Evolutionary conservation across 2,329 filamentous ascomycete species (phyloP).

Genomic region (Ophiocordyceps camponoti-leonardi): DNA sequence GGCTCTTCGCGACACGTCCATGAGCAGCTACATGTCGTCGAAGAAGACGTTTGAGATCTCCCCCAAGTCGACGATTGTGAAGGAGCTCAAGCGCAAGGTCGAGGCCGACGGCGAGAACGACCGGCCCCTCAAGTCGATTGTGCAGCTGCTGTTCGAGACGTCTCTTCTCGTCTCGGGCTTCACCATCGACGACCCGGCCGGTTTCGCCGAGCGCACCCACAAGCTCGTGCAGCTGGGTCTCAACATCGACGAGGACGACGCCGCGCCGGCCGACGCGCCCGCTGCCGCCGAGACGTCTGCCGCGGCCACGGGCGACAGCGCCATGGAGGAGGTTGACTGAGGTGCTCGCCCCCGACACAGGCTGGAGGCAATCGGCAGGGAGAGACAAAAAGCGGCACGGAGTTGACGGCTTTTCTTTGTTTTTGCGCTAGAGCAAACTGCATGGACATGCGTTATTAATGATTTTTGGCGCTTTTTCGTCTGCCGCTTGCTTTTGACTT

Average conservation of each 20-base stretch:
- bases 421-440: slow-evolving; percentile 14
- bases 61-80: slow-evolving; percentile 92
- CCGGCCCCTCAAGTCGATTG: slow-evolving; percentile 98
- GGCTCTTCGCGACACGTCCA: slow-evolving; percentile 97
- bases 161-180: slow-evolving; percentile 96
- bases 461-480: slow-evolving; percentile 6
- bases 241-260: slow-evolving; percentile 90
- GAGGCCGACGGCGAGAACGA: slow-evolving; percentile 95
- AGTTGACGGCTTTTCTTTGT: slow-evolving; percentile 16
- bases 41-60: slow-evolving; percentile 99
- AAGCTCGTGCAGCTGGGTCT: slow-evolving; percentile 96
- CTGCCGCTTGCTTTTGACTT: slow-evolving; percentile 12
- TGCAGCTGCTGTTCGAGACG: slow-evolving; percentile 96
- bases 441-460: slow-evolving; percentile 15
- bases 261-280: slow-evolving; percentile 39
- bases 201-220: slow-evolving; percentile 98
- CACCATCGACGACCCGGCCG: slow-evolving; percentile 97
- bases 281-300: slow-evolving; percentile 39
- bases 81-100: slow-evolving; percentile 99
- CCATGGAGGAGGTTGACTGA: slow-evolving; percentile 99
- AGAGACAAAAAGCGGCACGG: slow-evolving; percentile 24
- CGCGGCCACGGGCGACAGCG: slow-evolving; percentile 56
- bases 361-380: slow-evolving; percentile 9
- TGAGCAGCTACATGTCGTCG: slow-evolving; percentile 99
- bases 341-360: slow-evolving; percentile 6